Base-by-base conservation (phyloP, 1,139 yeast genomes). In the Pneumocystis oryctolagi region DNA sequence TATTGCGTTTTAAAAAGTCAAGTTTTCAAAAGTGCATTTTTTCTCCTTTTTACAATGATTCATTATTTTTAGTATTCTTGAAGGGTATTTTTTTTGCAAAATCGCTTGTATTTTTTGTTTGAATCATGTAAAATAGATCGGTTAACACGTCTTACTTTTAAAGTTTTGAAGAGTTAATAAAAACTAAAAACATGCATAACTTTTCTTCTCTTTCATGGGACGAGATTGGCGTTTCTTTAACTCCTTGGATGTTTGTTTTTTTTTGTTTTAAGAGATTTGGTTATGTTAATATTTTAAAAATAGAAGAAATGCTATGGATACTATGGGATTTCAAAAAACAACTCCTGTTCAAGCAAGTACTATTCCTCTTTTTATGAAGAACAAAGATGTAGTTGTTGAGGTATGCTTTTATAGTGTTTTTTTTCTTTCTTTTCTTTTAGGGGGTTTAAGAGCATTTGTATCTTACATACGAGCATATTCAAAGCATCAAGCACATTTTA, bases 321-420 rank as follows among this genome's bases (percentile, higher is more conserved):
- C 5, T 1, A 74, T 86, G 68, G 97, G 96, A 1, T 90, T 82
- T 71, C 80, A 82, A 1, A 75, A 82, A 18, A 89, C 92, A 97
- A 92, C 99, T 0, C 97, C 99, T 0, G 98, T 92, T 0, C 99
- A 92, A 72, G 98, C 98, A 0, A 83, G 97, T 0, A 86, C 95
- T 0, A 87, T 92, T 61, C 98, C 99, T 0, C 76, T 90, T 63
- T 82, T 94, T 68, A 75, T 86, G 60, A 85, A 85, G n/a, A 87
- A 90, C 70, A 92, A 92, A 71, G 98, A 92, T 74, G 97, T 92
- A 9, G 95, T 94, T 9, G 97, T 89, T 1, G 96, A 90, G 31
- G 55, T 47, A 9, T 25, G 5, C 20, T 3, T 47, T 25, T 47
- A 9, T 25, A 9, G n/a, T 47, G 14, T 47, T 47, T 25, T 47